These are phyloP conservation scores for Leccinum variicolor DNA, from an alignment of 768 basidiomycete genomes.

Conservation along the genomic window DNA sequence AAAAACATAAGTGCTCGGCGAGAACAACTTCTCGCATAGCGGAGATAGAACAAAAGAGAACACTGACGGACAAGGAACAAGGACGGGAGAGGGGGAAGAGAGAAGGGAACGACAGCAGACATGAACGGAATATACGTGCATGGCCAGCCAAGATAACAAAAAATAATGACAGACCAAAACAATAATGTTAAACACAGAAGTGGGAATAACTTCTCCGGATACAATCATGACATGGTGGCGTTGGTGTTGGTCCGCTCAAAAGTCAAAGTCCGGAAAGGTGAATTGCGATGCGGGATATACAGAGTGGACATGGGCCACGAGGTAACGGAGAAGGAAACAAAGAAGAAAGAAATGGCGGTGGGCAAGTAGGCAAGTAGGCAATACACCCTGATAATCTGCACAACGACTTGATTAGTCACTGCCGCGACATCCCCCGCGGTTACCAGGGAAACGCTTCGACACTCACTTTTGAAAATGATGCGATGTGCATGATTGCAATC, in stretches of 20 bases:
- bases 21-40: constrained; percentile 9
- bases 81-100: not conserved
- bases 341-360: constrained; percentile 1
- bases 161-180: constrained; percentile 15
- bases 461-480: constrained; percentile 19
- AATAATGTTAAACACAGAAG: constrained; percentile 32
- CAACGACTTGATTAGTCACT: not conserved
- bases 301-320: not conserved
- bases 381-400: constrained; percentile 19
- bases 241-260: constrained; percentile 16
- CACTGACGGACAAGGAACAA: not conserved
- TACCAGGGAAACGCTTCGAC: not conserved
- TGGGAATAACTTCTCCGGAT: constrained; percentile 5
- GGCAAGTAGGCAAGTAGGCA: constrained; percentile 2
- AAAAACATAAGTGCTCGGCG: constrained; percentile 14
- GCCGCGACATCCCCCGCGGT: not conserved
- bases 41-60: constrained; percentile 17
- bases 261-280: constrained; percentile 10
- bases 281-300: not conserved
- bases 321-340: not conserved
- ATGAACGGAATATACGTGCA: constrained; percentile 18
- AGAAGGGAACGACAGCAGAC: constrained; percentile 2
- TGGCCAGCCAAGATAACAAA: constrained; percentile 28
- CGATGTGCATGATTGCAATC: constrained; percentile 6
- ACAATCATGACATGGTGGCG: constrained; percentile 6